Conservation (phyloP, 2,329 filamentous ascomycete genomes). For the Alternaria gansuensis region DNA sequence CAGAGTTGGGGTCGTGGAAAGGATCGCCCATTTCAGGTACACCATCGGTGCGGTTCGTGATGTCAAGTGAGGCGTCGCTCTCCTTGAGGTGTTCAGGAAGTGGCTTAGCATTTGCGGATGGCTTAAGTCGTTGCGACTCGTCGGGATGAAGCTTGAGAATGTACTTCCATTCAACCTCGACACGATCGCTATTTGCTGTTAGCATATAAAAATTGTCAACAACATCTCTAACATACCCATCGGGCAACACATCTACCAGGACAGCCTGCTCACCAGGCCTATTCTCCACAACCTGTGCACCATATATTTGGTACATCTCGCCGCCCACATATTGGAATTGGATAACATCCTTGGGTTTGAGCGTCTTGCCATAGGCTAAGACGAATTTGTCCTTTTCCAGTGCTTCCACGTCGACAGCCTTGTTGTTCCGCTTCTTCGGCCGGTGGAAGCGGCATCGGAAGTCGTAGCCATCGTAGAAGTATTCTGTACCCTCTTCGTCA, state of each 20-base stretch:
- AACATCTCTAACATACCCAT: constrained; percentile 68
- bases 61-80: constrained; percentile 55
- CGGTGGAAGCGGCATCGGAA: constrained; percentile 96
- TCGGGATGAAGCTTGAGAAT: constrained; percentile 75
- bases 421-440: constrained; percentile 85
- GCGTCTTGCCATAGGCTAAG: constrained; percentile 70
- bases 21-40: constrained; percentile 58
- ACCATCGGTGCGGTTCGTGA: constrained; percentile 60
- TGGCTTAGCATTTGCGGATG: constrained; percentile 75
- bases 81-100: constrained; percentile 67
- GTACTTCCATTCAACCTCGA: constrained; percentile 88
- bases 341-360: constrained; percentile 78
- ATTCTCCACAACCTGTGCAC: constrained; percentile 87
- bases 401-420: constrained; percentile 72
- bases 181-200: constrained; percentile 64
- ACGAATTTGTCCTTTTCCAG: constrained; percentile 77
- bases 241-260: constrained; percentile 83
- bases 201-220: constrained; percentile 15
- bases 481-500: constrained; percentile 89
- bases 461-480: constrained; percentile 89
- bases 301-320: constrained; percentile 89
- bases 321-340: constrained; percentile 81
- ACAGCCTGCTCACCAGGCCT: constrained; percentile 76
- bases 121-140: constrained; percentile 76
- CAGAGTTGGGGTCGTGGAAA: constrained; percentile 58